Evolutionary conservation across 306 rosid species (phyloP), one percentile per base, ranked within the genome.

Genomic region (Argentina anserina): DNA sequence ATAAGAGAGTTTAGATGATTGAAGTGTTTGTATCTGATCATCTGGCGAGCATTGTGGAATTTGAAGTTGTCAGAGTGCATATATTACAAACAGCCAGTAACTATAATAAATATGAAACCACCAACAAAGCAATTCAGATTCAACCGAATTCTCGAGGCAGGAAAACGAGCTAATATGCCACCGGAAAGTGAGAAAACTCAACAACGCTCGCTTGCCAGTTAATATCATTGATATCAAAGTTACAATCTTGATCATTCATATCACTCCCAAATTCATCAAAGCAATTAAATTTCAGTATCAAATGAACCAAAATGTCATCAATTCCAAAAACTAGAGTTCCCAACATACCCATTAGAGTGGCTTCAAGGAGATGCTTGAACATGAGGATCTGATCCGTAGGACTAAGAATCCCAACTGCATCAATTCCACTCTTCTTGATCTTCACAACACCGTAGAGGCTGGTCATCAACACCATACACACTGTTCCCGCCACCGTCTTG

Each of bases 371-470:
- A 60, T 85, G 92, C 56, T 83, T 87, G 71, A 87, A 89, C 96
- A 94, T 79, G 68, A 94, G 97, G 81, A 94, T 85, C 89, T 94
- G 97, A 94, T 94, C 96, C 82, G 99, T 94, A 33, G 96, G 97
- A 74, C 83, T 91, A 41, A 68, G 52, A 41, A 68, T 77, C 39
- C 65, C 95, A 18, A 82, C 75, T 10, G 45, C 92, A 21, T 85
- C 92, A 80, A 83, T 79, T 91, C 81, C 80, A 29, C 91, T 92
- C 50, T 69, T 82, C 75, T 76, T 86, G 90, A 94, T 87, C 79
- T 82, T 76, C 23, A 87, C 0, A 83, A 91, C 77, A 80, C 87
- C 78, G 71, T 83, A 88, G 34, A 83, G 25, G 82, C 83, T 84
- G 3, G 99, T 90, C 3, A 53, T 11, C 62, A 94, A 55, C 4